Conservation (phyloP, 352 stramenopile genomes). For the Globisporangium nodosum region DNA sequence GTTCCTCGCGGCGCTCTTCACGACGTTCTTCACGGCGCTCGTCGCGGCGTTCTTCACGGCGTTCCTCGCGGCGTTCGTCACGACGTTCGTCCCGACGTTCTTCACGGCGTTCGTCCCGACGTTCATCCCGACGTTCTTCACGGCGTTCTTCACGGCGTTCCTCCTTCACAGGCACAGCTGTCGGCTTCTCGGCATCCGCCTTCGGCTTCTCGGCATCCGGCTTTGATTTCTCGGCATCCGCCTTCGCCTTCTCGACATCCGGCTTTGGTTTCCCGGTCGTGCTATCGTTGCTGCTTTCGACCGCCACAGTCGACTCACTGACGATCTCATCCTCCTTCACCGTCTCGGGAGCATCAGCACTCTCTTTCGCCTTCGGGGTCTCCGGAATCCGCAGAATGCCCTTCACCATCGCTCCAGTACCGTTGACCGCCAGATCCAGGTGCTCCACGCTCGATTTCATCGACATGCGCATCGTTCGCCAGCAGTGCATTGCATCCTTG, state of each 20-base stretch:
- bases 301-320: background rate
- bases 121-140: no score
- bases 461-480: conserved; percentile 72
- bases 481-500: conserved; percentile 89
- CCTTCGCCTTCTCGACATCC: no score
- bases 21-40: background rate
- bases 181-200: background rate
- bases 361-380: conserved; percentile 8
- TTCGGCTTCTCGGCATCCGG: background rate
- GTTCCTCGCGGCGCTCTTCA: background rate
- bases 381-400: conserved; percentile 47
- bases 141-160: background rate
- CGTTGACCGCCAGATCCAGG: conserved; percentile 59
- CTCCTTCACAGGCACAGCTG: background rate
- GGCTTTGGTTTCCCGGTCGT: background rate
- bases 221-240: background rate
- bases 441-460: conserved; percentile 75
- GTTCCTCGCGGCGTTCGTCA: background rate
- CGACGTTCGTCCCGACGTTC: no score
- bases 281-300: background rate
- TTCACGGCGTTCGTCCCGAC: no score
- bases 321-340: background rate
- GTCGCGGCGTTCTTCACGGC: background rate
- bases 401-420: conserved; percentile 61
- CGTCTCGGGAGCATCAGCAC: background rate